Conservation (phyloP, 257 asterid species). For the Haberlea rhodopensis region DNA sequence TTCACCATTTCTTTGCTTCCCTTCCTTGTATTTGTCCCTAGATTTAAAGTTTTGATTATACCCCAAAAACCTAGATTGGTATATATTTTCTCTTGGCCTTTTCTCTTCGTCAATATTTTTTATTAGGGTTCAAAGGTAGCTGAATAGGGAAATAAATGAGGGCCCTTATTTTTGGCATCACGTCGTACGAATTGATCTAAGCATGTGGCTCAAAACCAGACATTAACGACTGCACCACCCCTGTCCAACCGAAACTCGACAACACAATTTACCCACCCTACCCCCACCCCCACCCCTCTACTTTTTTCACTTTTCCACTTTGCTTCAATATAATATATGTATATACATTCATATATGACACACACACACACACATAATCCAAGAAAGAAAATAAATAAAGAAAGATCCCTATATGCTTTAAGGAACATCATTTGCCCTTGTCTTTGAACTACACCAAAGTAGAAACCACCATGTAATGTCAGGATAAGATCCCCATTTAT, state of each 20-base stretch:
- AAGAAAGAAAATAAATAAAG: conserved; percentile 2
- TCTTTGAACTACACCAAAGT: conserved; percentile 28
- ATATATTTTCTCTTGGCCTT: neutral
- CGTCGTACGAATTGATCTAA: conserved; percentile 16
- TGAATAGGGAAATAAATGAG: conserved; percentile 1
- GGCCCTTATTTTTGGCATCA: neutral
- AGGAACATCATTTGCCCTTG: conserved; percentile 7
- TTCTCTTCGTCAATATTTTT: too few relatives aligned
- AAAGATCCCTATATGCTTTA: conserved; percentile 22
- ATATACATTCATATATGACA: neutral
- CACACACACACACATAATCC: neutral
- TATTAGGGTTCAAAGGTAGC: neutral
- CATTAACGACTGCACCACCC: conserved; percentile 21
- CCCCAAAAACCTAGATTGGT: neutral
- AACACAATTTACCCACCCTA: conserved; percentile 31
- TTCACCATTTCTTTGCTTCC: neutral
- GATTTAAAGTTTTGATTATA: too few relatives aligned
- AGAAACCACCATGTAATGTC: conserved; percentile 25
- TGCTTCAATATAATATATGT: neutral
- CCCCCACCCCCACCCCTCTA: neutral
- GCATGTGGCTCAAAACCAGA: conserved; percentile 26
- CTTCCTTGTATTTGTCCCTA: neutral
- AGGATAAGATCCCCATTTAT: neutral
- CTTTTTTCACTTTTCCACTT: conserved; percentile 15
- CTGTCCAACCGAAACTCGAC: conserved; percentile 45